phyloP scores from a whole-genome alignment of 352 stramenopile genomes.

The Elongisporangium senticosum region DNA sequence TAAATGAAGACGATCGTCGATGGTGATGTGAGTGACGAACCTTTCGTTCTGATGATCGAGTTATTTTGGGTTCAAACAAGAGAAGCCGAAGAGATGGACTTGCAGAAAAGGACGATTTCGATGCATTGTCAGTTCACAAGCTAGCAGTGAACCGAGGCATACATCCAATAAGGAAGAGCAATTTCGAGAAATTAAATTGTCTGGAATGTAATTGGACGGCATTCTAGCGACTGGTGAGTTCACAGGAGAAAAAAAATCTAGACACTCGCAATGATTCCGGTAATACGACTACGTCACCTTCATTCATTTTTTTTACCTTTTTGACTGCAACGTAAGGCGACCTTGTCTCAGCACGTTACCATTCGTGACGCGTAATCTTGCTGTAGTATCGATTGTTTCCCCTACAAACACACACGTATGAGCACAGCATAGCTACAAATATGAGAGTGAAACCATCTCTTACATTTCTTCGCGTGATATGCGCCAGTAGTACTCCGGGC shows the following conservation, averaged over 20 bases:
- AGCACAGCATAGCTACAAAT: not conserved
- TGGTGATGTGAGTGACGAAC: not conserved
- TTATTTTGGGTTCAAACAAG: not conserved
- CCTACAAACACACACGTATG: conserved; percentile 13
- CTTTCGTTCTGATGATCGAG: not conserved
- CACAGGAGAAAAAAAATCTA: not conserved
- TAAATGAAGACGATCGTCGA: not conserved
- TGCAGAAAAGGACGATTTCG: too few species aligned
- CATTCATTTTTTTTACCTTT: too few species aligned
- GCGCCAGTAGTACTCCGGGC: conserved; percentile 82
- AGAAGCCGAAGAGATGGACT: not conserved
- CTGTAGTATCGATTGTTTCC: conserved; percentile 80
- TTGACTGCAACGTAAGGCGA: too few species aligned
- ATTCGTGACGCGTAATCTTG: conserved; percentile 75
- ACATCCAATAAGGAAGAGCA: not conserved
- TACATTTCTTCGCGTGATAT: conserved; percentile 83
- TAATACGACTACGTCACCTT: not conserved
- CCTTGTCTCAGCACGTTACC: conserved; percentile 8
- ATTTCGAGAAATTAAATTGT: too few species aligned
- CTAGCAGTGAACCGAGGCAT: not conserved
- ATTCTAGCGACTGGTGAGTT: not conserved
- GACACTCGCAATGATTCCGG: not conserved
- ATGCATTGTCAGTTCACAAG: too few species aligned
- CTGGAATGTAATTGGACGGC: too few species aligned
- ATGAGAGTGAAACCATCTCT: conserved; percentile 1